Conservation (phyloP, 768 basidiomycete genomes). For the Auricularia sp. region DNA sequence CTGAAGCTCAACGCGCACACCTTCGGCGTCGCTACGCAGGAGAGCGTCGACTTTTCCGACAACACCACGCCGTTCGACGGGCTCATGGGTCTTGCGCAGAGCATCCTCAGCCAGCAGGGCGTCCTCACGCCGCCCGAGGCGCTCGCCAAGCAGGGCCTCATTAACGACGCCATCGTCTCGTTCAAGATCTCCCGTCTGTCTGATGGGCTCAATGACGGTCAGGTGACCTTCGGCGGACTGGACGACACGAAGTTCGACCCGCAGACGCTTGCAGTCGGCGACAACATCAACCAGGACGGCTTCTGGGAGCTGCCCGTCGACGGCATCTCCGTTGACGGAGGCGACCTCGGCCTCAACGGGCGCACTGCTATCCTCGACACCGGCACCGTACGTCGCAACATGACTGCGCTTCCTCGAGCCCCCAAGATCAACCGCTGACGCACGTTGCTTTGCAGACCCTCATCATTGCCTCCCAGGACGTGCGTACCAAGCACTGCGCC, state of each 20-base stretch:
- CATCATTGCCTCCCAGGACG: constrained; percentile 16
- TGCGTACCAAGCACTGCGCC: constrained; percentile 12
- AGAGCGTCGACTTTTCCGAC: constrained; percentile 51
- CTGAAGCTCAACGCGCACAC: constrained; percentile 45
- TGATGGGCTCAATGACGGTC: constrained; percentile 62
- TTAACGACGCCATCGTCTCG: constrained; percentile 56
- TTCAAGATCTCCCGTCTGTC: constrained; percentile 71
- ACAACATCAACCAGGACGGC: constrained; percentile 53
- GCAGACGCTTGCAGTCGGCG: constrained; percentile 44
- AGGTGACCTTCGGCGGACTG: constrained; percentile 73
- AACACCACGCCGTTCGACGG: constrained; percentile 51
- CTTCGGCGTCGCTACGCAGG: constrained; percentile 55
- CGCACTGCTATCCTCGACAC: constrained; percentile 59
- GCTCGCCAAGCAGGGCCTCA: constrained; percentile 45
- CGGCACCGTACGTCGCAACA: constrained; percentile 8
- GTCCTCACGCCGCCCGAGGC: constrained; percentile 63
- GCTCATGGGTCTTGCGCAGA: constrained; percentile 67
- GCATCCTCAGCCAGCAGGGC: constrained; percentile 56
- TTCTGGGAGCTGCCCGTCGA: constrained; percentile 75
- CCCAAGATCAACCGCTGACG: background rate
- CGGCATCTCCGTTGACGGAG: constrained; percentile 47
- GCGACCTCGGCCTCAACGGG: constrained; percentile 20
- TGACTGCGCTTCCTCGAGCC: background rate
- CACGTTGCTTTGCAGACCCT: constrained; percentile 16
- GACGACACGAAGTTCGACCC: constrained; percentile 60